A percentile compares a stretch with the other conserved stretches of the same genome.
These are phyloP conservation scores for Ogataea henricii DNA, from an alignment of 805 yeast species.

Conservation along the genomic window DNA sequence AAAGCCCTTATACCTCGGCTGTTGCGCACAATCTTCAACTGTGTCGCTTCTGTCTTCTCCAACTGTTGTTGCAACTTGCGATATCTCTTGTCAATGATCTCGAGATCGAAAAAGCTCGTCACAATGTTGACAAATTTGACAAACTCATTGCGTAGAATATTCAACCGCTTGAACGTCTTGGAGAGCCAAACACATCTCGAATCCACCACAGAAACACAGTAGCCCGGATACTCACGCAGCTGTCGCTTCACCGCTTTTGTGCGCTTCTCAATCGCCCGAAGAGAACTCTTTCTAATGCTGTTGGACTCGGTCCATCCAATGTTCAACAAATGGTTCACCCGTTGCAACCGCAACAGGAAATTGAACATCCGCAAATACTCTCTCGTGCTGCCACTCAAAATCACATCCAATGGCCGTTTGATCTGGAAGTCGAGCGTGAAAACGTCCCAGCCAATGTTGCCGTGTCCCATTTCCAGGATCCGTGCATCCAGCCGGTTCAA, in stretches of 20 bases:
- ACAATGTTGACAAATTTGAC: slow-evolving; percentile 45
- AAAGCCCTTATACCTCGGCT: slow-evolving; percentile 22
- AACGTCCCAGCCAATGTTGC: slow-evolving; percentile 85
- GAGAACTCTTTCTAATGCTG: slow-evolving; percentile 33
- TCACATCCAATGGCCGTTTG: slow-evolving; percentile 50
- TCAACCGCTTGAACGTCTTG: slow-evolving; percentile 33
- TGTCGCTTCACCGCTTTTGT: slow-evolving; percentile 17
- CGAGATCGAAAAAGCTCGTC: slow-evolving; percentile 44
- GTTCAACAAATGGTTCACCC: slow-evolving; percentile 55
- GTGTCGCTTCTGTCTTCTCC: slow-evolving; percentile 14
- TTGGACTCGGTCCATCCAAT: slow-evolving; percentile 47
- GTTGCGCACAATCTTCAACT: slow-evolving; percentile 15
- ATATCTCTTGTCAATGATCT: slow-evolving; percentile 46
- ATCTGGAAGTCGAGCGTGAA: slow-evolving; percentile 80
- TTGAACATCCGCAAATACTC: slow-evolving; percentile 82
- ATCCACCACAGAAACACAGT: slow-evolving; percentile 16
- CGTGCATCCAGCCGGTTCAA: slow-evolving; percentile 76
- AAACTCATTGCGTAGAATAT: slow-evolving; percentile 41
- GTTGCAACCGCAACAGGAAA: slow-evolving; percentile 77
- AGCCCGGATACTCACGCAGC: slow-evolving; percentile 8
- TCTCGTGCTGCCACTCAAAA: slow-evolving; percentile 51
- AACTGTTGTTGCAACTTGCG: slow-evolving; percentile 29
- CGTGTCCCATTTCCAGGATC: slow-evolving; percentile 69
- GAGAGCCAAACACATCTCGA: slow-evolving; percentile 25
- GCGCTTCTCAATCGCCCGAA: slow-evolving; percentile 17